Conservation (phyloP, 805 yeast species). For the Kurtzmaniella cleridarum region DNA sequence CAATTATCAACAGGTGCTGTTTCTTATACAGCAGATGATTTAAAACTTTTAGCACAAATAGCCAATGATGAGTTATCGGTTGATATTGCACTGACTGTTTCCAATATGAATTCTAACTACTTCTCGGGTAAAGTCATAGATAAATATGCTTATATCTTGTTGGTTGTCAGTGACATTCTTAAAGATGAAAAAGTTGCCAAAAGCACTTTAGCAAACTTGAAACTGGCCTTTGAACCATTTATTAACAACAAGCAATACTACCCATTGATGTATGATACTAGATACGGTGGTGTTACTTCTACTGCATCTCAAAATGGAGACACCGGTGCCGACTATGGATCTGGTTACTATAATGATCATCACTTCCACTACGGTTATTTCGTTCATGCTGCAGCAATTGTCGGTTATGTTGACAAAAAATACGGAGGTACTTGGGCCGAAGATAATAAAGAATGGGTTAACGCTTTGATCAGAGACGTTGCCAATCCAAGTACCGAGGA, state of each 20-base stretch:
- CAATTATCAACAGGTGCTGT: conserved; percentile 23
- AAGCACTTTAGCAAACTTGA: conserved; percentile 28
- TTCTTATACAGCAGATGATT: conserved; percentile 39
- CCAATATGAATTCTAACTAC: conserved; percentile 38
- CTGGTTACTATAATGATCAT: conserved; percentile 77
- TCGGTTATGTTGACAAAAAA: conserved; percentile 58
- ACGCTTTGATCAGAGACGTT: conserved; percentile 58
- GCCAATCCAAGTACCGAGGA: conserved; percentile 58
- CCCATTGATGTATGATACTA: conserved; percentile 53
- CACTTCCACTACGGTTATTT: conserved; percentile 86
- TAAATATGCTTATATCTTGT: conserved; percentile 52
- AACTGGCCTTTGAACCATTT: conserved; percentile 40
- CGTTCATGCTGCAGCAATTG: conserved; percentile 75
- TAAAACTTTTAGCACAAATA: conserved; percentile 36
- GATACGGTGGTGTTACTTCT: conserved; percentile 52
- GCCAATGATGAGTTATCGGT: conserved; percentile 45
- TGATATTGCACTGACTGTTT: conserved; percentile 39
- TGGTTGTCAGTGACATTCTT: conserved; percentile 45
- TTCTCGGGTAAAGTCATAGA: conserved; percentile 50
- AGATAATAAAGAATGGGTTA: conserved; percentile 49
- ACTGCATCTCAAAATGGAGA: conserved; percentile 42
- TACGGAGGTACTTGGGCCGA: conserved; percentile 52
- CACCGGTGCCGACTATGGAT: conserved; percentile 56
- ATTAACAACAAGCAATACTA: conserved; percentile 37
- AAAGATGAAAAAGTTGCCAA: conserved; percentile 35